phyloP scores from a whole-genome alignment of 208 protist genomes.

The Trypanosoma mega region DNA sequence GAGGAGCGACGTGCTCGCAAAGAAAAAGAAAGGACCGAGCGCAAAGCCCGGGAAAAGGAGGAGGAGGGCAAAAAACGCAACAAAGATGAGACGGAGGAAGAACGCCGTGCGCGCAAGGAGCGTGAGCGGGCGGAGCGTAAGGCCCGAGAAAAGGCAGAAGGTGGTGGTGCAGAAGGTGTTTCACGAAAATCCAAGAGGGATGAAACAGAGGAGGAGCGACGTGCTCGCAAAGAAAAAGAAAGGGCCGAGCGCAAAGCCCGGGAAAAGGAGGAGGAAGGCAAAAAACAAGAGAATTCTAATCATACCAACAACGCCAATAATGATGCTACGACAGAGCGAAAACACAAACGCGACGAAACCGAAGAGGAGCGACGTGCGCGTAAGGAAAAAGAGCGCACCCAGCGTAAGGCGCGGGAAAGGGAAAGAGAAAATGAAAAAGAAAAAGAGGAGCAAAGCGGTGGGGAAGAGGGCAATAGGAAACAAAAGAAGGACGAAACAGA shows the following conservation, averaged over 20 bases:
- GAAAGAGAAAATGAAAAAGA: constrained; percentile 9
- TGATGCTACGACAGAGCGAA: constrained; percentile 7
- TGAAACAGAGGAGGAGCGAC: constrained; percentile 35
- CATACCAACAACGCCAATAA: constrained; percentile 6
- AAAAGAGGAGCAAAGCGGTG: not conserved
- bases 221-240: constrained; percentile 33
- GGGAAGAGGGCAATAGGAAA: constrained; percentile 18
- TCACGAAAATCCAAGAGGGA: constrained; percentile 9
- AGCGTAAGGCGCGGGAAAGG: constrained; percentile 39
- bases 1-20: constrained; percentile 19
- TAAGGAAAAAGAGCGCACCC: constrained; percentile 41
- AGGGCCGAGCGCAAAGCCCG: constrained; percentile 50
- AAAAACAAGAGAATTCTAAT: constrained; percentile 5
- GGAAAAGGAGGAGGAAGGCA: constrained; percentile 18
- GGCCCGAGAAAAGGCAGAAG: constrained; percentile 14
- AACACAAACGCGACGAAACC: constrained; percentile 18
- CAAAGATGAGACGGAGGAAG: constrained; percentile 69
- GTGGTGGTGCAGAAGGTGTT: too few species aligned
- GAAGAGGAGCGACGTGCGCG: constrained; percentile 28
- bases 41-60: constrained; percentile 30
- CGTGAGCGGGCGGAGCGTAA: constrained; percentile 34
- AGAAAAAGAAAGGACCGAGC: constrained; percentile 50
- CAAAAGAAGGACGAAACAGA: constrained; percentile 51
- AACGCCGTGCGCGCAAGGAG: constrained; percentile 66
- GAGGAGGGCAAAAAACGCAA: constrained; percentile 11